Evolutionary conservation across 108 stramenopile species (phyloP).

Genomic region (Cyclotella baltica): DNA sequence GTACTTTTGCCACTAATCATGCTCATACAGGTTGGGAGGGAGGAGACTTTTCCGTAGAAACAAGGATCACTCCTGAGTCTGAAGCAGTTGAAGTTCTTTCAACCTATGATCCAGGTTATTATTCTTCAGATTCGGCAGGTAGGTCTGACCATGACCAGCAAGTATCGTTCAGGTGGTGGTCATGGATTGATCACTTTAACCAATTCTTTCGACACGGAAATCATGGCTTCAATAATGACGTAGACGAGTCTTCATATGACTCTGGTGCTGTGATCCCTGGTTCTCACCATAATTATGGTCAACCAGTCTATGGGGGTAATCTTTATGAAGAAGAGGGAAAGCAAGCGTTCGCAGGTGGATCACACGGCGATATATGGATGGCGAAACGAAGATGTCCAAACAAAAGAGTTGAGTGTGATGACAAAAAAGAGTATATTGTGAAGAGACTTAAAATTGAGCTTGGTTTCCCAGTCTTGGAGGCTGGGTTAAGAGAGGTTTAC

Average conservation of each 20-base stretch:
- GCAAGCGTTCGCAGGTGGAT: conserved; percentile 82
- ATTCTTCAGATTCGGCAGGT: neutral
- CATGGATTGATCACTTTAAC: conserved; percentile 46
- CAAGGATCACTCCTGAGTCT: conserved; percentile 8
- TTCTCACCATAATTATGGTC: neutral
- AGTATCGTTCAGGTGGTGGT: conserved; percentile 55
- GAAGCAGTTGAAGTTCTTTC: conserved; percentile 14
- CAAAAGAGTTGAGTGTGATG: conserved; percentile 53
- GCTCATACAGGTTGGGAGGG: neutral
- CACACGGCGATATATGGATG: conserved; percentile 85
- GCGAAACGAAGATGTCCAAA: conserved; percentile 63
- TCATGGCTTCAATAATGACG: neutral
- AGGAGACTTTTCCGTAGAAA: conserved; percentile 14
- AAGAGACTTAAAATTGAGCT: conserved; percentile 75
- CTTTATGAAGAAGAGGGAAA: conserved; percentile 62
- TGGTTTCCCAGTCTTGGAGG: conserved; percentile 73
- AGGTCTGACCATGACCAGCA: conserved; percentile 25
- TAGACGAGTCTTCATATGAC: neutral
- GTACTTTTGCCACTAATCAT: neutral
- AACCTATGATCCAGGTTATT: conserved; percentile 4
- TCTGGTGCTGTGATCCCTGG: conserved; percentile 9
- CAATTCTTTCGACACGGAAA: conserved; percentile 30
- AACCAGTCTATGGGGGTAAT: conserved; percentile 30
- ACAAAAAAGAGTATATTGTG: conserved; percentile 63
- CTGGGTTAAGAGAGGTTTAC: conserved; percentile 84